phyloP scores from a whole-genome alignment of 495 filamentous ascomycete genomes.

The Xylaria venustula region DNA sequence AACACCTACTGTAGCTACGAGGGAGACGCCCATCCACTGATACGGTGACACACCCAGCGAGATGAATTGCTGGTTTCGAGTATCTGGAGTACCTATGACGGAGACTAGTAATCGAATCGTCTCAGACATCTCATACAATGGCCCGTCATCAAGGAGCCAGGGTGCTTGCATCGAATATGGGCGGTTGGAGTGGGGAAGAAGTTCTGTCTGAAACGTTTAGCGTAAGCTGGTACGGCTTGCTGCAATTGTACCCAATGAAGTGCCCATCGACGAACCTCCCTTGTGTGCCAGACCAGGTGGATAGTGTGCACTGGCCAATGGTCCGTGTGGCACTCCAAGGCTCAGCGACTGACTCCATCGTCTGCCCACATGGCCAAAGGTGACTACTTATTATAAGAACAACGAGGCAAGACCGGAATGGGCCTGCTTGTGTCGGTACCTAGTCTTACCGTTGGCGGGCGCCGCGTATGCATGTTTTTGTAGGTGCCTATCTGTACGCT shows the following conservation, averaged over 20 bases:
- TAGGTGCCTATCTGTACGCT: not conserved
- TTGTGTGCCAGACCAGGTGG: not conserved
- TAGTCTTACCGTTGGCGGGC: no score
- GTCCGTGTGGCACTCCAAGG: not conserved
- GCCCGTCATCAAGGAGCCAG: not conserved
- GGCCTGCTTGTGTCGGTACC: no score
- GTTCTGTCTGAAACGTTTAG: constrained; percentile 6
- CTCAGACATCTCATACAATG: not conserved
- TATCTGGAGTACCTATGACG: no score
- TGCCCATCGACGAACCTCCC: not conserved
- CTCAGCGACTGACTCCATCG: not conserved
- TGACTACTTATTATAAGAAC: not conserved
- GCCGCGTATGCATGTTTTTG: not conserved
- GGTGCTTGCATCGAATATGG: not conserved
- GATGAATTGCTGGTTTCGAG: no score
- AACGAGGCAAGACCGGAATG: not conserved
- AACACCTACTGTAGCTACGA: no score
- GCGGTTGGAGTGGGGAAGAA: constrained; percentile 6
- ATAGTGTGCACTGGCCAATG: not conserved
- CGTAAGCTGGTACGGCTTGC: not conserved
- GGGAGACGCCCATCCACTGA: no score
- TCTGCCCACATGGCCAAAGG: not conserved
- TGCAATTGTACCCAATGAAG: constrained; percentile 14
- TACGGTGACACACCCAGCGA: no score
- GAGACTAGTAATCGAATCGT: not conserved